Base-by-base conservation (phyloP, 2,329 filamentous ascomycete genomes). In the Hypoxylon sp. region DNA sequence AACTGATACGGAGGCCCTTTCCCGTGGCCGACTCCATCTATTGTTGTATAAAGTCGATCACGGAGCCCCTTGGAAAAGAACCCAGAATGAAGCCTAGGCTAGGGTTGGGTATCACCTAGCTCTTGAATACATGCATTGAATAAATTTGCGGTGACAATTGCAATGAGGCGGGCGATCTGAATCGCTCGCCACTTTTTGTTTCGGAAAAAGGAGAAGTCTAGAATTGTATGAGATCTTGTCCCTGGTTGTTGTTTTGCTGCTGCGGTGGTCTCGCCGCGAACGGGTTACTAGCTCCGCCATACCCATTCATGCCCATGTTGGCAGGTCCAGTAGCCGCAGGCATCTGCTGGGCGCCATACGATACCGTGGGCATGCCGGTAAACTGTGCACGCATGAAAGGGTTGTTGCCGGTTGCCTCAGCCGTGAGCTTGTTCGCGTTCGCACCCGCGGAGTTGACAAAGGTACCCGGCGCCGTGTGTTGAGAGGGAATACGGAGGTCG, bases 401-500 rank as follows among this genome's bases (percentile, higher is more conserved):
- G 75, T 98, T 98, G 81, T 87, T 95, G 30, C 90, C 91, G 1
- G 89, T 93, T 0, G 92, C 92, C 19, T 93, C 82, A 56, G 83
- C 76, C 63, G 82, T 91, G 44, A 97, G 79, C 60, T 87, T 86
- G 70, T 88, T 87, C 59, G 92, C 80, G n/a, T 92, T 92, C 37
- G 90, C 84, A 51, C 95, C 95, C 6, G 95, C 93, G 63, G 92
- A 97, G 80, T 99, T 99, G 80, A 99, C 90, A 76, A 98, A 99
- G 0, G 92, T 96, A 24, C 94, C 95, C 0, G 95, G 95, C 1
- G 95, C 93, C 0, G 95, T 99, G 78, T 99, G 95, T 76, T 99
- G 95, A 1, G 95, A 89, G 1, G 95, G 95, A 68, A 99, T 97
- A 78, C 95, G 93, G 48, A 97, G 84, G 68, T 98, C 92, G 70